phyloP scores from a whole-genome alignment of 352 stramenopile species.

The Phytophthora megakarya region DNA sequence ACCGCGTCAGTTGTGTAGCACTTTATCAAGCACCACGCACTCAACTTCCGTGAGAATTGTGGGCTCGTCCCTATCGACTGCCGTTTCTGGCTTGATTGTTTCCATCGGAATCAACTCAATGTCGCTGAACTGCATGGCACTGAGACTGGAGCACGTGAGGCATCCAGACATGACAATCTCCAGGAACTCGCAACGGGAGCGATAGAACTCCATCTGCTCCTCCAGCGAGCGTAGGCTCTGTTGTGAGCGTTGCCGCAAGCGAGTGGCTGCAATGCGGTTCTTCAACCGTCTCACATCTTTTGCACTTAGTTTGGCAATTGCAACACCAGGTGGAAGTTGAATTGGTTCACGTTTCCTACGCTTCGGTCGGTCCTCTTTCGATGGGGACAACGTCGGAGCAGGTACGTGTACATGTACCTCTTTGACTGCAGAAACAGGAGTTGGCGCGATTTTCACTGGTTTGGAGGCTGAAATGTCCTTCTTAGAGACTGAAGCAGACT shows the following conservation, averaged over 20 bases:
- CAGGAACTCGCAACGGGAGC: constrained; percentile 41
- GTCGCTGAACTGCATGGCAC: constrained; percentile 5
- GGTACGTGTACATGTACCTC: neutral
- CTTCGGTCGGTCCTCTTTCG: constrained; percentile 16
- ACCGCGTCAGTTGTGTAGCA: constrained; percentile 20
- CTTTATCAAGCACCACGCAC: constrained; percentile 32
- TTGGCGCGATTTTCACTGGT: neutral
- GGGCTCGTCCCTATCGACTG: constrained; percentile 1
- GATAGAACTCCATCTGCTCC: constrained; percentile 39
- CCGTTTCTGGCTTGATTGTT: constrained; percentile 3
- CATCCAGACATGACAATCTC: constrained; percentile 38
- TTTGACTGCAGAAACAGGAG: neutral
- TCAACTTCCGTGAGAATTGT: constrained; percentile 34
- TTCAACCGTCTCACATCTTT: constrained; percentile 59
- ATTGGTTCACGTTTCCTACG: constrained; percentile 61
- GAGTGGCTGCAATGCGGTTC: constrained; percentile 54
- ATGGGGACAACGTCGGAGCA: constrained; percentile 14
- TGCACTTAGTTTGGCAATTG: constrained; percentile 32
- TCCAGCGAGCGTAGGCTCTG: constrained; percentile 48
- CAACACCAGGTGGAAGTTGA: constrained; percentile 44
- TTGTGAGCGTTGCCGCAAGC: constrained; percentile 57
- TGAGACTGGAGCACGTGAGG: constrained; percentile 30
- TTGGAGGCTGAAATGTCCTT: too few species aligned
- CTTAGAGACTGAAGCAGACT: neutral
- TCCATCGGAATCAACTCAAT: constrained; percentile 24